These are phyloP conservation scores for Trametes sp. DNA, from an alignment of 1,284 basidiomycete genomes.

Conservation along the genomic window DNA sequence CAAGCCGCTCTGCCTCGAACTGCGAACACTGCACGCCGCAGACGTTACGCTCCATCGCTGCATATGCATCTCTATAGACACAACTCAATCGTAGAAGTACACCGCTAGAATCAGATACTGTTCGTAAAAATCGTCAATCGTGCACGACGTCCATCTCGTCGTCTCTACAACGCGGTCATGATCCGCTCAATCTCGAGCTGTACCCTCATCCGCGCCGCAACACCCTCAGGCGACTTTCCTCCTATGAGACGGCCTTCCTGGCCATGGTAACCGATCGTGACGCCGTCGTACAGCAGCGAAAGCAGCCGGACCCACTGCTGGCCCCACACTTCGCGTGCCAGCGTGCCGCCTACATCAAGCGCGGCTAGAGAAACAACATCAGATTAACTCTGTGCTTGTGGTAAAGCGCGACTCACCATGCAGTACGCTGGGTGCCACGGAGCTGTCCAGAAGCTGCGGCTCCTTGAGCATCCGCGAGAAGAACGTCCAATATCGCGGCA, in stretches of 20 bases:
- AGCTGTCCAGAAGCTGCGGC: slow-evolving; percentile 56
- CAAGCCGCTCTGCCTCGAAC: no score
- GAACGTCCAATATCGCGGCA: slow-evolving; percentile 74
- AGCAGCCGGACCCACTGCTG: slow-evolving; percentile 83
- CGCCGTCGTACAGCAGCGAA: slow-evolving; percentile 67
- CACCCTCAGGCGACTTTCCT: slow-evolving; percentile 61
- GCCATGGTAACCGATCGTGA: slow-evolving; percentile 58
- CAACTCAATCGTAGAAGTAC: not conserved
- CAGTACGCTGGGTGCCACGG: slow-evolving; percentile 68
- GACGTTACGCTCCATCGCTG: not conserved
- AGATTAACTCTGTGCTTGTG: no score
- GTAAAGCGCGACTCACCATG: slow-evolving; percentile 59
- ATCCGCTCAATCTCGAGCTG: slow-evolving; percentile 72
- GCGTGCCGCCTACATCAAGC: slow-evolving; percentile 75
- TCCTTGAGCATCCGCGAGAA: slow-evolving; percentile 66
- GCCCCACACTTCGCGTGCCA: slow-evolving; percentile 73
- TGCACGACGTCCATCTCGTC: not conserved
- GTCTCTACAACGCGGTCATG: slow-evolving; percentile 42
- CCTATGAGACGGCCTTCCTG: slow-evolving; percentile 54
- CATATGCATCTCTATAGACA: not conserved
- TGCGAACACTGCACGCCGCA: no score
- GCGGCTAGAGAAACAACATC: slow-evolving; percentile 54
- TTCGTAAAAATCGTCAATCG: slow-evolving; percentile 10
- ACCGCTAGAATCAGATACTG: slow-evolving; percentile 1
- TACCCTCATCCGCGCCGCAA: slow-evolving; percentile 64